phyloP scores from a whole-genome alignment of 805 yeast genomes.

The Candida railenensis region DNA sequence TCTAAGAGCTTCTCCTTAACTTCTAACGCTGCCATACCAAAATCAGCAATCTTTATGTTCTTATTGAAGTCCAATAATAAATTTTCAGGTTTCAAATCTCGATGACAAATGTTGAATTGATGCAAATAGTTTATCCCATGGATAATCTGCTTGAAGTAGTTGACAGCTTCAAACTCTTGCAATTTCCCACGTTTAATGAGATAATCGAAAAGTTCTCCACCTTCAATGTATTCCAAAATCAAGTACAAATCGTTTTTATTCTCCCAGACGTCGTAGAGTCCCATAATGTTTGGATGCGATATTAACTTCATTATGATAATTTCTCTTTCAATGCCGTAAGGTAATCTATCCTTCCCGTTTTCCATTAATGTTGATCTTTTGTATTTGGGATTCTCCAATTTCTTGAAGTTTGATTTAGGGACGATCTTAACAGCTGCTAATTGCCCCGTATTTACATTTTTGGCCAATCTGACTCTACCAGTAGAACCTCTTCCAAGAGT shows the following conservation, averaged over 20 bases:
- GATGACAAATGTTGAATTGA: conserved; percentile 82
- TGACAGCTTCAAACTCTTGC: conserved; percentile 86
- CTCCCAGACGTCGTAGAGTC: conserved; percentile 85
- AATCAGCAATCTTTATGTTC: conserved; percentile 95
- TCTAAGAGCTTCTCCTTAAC: conserved; percentile 77
- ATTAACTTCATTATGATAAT: conserved; percentile 82
- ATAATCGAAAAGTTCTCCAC: conserved; percentile 94
- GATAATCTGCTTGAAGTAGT: conserved; percentile 84
- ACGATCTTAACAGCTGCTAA: conserved; percentile 96
- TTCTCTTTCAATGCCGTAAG: conserved; percentile 85
- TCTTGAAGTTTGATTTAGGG: conserved; percentile 73
- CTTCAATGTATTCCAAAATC: conserved; percentile 93
- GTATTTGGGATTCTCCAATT: conserved; percentile 46
- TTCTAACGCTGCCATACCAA: conserved; percentile 98
- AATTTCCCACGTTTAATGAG: conserved; percentile 85
- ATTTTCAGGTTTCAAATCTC: conserved; percentile 85
- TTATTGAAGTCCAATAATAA: conserved; percentile 74
- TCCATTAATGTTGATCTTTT: conserved; percentile 27
- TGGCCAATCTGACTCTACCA: conserved; percentile 90
- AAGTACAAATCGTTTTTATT: conserved; percentile 78
- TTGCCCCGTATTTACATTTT: conserved; percentile 79
- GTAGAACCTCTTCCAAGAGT: conserved; percentile 97
- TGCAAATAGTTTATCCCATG: conserved; percentile 83
- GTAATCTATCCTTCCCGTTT: conserved; percentile 53
- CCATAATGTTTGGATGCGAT: conserved; percentile 75